Evolutionary conservation across 768 basidiomycete species (phyloP).

Genomic region (Paxillus ammoniavirescens): DNA sequence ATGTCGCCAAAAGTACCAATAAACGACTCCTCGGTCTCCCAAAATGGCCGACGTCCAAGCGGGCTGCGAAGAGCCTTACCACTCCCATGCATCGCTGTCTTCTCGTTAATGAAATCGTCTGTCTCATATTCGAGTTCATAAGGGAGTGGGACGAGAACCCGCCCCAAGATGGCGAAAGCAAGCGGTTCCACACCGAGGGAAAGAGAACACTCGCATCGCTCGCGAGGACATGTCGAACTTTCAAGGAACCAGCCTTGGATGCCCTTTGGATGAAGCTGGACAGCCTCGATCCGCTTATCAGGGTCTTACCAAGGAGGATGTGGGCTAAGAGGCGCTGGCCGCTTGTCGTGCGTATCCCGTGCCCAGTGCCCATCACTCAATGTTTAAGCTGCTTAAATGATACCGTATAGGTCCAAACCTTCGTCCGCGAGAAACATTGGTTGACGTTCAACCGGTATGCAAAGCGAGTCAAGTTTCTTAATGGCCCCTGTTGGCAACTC

Average conservation of each 20-base stretch:
- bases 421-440: constrained; percentile 29
- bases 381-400: not conserved
- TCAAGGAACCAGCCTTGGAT: constrained; percentile 25
- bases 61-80: not conserved
- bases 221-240: constrained; percentile 24
- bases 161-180: constrained; percentile 13
- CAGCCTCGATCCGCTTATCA: constrained; percentile 27
- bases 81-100: constrained; percentile 20
- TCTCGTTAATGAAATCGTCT: constrained; percentile 20
- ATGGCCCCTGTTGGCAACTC: constrained; percentile 22
- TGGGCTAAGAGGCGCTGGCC: constrained; percentile 22
- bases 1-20: not conserved
- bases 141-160: constrained; percentile 19
- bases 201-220: constrained; percentile 26
- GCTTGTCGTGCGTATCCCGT: constrained; percentile 15
- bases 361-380: not conserved
- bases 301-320: constrained; percentile 22
- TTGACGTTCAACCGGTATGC: constrained; percentile 23
- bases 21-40: not conserved
- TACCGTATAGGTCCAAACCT: constrained; percentile 17
- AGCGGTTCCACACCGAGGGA: constrained; percentile 11
- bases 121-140: constrained; percentile 21
- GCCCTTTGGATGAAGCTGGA: constrained; percentile 28
- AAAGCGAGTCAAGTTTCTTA: constrained; percentile 19
- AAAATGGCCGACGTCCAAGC: not conserved